phyloP scores from a whole-genome alignment of 2,329 filamentous ascomycete species.

The Xylaria sp. region DNA sequence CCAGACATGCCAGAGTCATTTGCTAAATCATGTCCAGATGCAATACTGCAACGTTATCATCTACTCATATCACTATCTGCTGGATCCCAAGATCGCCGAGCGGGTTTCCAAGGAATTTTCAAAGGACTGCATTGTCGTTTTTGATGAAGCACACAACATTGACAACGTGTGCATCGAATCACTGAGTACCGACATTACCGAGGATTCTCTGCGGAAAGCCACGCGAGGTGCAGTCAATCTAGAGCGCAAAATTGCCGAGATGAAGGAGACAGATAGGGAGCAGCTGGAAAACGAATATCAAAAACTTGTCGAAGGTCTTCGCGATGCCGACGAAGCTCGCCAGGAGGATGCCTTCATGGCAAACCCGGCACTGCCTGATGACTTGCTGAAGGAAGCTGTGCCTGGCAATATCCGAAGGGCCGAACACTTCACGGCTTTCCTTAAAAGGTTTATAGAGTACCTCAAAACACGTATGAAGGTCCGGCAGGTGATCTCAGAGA shows the following conservation, averaged over 20 bases:
- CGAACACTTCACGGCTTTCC: constrained; percentile 93
- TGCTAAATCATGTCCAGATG: constrained; percentile 69
- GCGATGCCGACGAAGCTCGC: constrained; percentile 86
- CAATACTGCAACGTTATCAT: constrained; percentile 99
- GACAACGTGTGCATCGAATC: constrained; percentile 99
- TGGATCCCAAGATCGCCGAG: constrained; percentile 98
- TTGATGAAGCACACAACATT: constrained; percentile 98
- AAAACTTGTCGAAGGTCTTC: constrained; percentile 90
- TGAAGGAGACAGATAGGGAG: constrained; percentile 94
- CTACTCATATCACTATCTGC: constrained; percentile 97
- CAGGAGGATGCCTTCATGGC: constrained; percentile 98
- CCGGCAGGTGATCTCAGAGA: constrained; percentile 95
- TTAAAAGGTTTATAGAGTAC: constrained; percentile 98
- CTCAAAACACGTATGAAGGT: constrained; percentile 99
- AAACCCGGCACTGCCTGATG: constrained; percentile 93
- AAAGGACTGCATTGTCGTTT: constrained; percentile 98
- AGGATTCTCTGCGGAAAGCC: constrained; percentile 91
- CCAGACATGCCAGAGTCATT: constrained; percentile 21
- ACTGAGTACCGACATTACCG: constrained; percentile 93
- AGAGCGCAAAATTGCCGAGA: constrained; percentile 89
- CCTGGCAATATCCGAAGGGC: constrained; percentile 96
- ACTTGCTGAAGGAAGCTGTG: constrained; percentile 93
- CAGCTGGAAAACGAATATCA: constrained; percentile 96
- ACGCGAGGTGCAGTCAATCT: constrained; percentile 90
- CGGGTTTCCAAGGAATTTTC: constrained; percentile 94